Conservation (phyloP, 1,284 basidiomycete species). For the Fistulina hepatica region DNA sequence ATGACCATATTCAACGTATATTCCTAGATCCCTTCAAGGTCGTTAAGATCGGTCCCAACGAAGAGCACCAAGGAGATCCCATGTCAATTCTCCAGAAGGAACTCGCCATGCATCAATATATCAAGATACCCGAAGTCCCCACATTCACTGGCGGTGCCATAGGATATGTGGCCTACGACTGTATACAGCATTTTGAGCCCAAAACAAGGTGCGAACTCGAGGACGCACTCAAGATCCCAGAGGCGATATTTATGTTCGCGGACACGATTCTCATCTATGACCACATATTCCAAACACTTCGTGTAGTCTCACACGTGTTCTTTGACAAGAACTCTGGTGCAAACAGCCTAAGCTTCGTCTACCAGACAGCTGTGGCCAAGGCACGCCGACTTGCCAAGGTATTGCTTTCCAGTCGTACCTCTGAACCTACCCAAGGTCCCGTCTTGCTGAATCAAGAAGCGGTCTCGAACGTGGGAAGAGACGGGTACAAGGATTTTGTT, state of each 20-base stretch:
- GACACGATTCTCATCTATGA: slow-evolving; percentile 95
- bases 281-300: slow-evolving; percentile 91
- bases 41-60: slow-evolving; percentile 78
- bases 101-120: slow-evolving; percentile 79
- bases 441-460: slow-evolving; percentile 64
- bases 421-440: slow-evolving; percentile 56
- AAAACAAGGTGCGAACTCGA: slow-evolving; percentile 68
- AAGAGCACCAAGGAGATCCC: slow-evolving; percentile 83
- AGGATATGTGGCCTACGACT: slow-evolving; percentile 96
- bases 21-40: slow-evolving; percentile 95
- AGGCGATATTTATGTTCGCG: slow-evolving; percentile 94
- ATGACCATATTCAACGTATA: slow-evolving; percentile 3
- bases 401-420: slow-evolving; percentile 47
- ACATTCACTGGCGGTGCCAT: slow-evolving; percentile 98
- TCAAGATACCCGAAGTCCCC: slow-evolving; percentile 83
- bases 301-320: slow-evolving; percentile 93
- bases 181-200: slow-evolving; percentile 94
- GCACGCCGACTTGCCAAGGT: slow-evolving; percentile 64
- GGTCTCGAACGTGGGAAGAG: slow-evolving; percentile 88
- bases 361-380: slow-evolving; percentile 73
- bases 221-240: slow-evolving; percentile 80
- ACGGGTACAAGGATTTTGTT: slow-evolving; percentile 89
- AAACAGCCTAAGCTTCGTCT: slow-evolving; percentile 64
- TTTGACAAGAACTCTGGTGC: slow-evolving; percentile 57
- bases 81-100: slow-evolving; percentile 79